Base-by-base conservation (phyloP, 345 rosid genomes). In the Aurinia saxatilis region DNA sequence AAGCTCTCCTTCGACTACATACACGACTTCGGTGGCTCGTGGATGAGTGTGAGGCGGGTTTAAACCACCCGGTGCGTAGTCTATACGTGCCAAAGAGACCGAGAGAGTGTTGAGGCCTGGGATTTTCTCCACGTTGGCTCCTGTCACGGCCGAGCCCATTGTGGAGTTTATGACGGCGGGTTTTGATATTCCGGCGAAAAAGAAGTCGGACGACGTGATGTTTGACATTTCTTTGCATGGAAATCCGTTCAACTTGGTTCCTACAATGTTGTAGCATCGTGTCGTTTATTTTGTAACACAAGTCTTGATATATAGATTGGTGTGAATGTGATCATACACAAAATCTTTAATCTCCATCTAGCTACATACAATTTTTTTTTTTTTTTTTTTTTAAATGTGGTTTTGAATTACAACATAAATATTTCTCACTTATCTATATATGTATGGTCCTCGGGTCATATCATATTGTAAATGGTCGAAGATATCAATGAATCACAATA, bases 21-120 rank as follows among this genome's bases (percentile, higher is more conserved):
- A 85, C 16, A 79, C 66, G n/a, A 85, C 62, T 52, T 85, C 88
- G 0, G 88, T 85, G 58, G 84, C 91, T 0, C 88, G 83, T 18
- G 88, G 88, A 69, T 85, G 88, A 18, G 84, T 82, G 74, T 82
- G 88, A 1, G 86, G 91, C 1, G 84, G 88, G 76, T 82, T 82
- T 18, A 80, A 60, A 46, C 91, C 91, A 2, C 77, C 82, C 0
- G 88, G 66, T 0, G 60, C 68, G 29, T 75, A 81, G 72, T 85
- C 91, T 21, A 82, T 65, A 49, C 88, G 81, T 0, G 91, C 14
- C 60, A 85, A 60, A 0, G 91, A 85, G 27, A 85, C 68, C 0
- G 86, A 86, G 6, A 85, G 69, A 1, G 88, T 85, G 82, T 85
- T 85, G 42, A 85, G 84, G 6, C 84, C 85, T 1, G 84, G 88